Percentiles rank a stretch among this genome's conserved stretches.
Conservation (phyloP, 2,329 filamentous ascomycete species). For the Pyricularia pennisetigena region DNA sequence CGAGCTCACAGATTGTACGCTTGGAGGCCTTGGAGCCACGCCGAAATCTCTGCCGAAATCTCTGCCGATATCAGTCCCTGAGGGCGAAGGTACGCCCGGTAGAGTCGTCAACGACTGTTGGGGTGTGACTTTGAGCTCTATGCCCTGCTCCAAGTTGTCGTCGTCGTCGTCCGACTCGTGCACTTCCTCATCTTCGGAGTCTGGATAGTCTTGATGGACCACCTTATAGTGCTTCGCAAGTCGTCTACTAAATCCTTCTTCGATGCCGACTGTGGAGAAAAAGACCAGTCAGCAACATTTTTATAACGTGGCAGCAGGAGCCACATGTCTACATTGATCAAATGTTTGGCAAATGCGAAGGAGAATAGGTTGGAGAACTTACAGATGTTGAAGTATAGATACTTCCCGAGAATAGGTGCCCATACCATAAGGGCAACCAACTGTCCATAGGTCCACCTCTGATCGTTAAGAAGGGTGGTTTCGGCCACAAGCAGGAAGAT, state of each 20-base stretch:
- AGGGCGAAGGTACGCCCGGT: neutral
- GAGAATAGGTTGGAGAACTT: constrained; percentile 6
- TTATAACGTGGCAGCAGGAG: neutral
- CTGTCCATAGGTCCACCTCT: constrained; percentile 16
- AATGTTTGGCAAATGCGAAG: neutral
- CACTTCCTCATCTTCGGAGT: neutral
- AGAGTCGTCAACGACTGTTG: neutral
- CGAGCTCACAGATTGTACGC: neutral
- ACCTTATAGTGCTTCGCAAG: constrained; percentile 5
- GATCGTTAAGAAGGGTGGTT: constrained; percentile 7
- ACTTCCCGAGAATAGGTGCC: constrained; percentile 14
- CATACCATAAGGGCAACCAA: constrained; percentile 15
- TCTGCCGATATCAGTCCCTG: neutral
- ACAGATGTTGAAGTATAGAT: constrained; percentile 14
- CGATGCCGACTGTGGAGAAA: constrained; percentile 1
- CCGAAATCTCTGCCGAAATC: neutral
- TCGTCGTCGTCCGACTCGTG: neutral
- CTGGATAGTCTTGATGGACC: neutral
- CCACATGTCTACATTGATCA: neutral
- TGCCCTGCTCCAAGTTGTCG: constrained; percentile 3
- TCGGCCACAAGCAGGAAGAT: constrained; percentile 8
- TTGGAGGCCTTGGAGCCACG: neutral
- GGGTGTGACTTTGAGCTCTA: constrained; percentile 2
- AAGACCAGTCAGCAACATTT: neutral
- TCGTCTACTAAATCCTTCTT: constrained; percentile 3